Evolutionary conservation across 305 asterid genomes (phyloP).

Genomic region (Nicotiana rustica): DNA sequence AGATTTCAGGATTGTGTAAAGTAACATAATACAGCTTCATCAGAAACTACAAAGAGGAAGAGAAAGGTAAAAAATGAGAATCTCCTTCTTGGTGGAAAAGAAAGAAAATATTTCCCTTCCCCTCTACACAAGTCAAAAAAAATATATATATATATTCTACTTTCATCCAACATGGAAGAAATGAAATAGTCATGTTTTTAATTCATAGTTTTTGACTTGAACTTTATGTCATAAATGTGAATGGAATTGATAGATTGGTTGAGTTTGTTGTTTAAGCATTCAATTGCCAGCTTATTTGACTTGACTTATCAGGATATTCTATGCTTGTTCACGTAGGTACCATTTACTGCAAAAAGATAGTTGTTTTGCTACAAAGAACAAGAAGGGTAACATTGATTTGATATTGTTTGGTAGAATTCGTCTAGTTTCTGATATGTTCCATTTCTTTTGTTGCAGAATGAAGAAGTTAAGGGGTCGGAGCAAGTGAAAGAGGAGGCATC

Average conservation of each 20-base stretch:
- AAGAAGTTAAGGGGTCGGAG: slow-evolving; percentile 39
- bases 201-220: not conserved
- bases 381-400: not conserved
- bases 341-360: not conserved
- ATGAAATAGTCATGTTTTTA: slow-evolving; percentile 16
- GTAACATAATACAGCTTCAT: not conserved
- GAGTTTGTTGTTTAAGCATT: slow-evolving; percentile 9
- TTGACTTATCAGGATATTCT: not conserved
- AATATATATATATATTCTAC: not conserved
- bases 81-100: not conserved
- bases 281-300: slow-evolving; percentile 1
- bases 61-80: not conserved
- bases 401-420: not conserved
- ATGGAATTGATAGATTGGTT: not conserved
- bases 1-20: not conserved
- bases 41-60: slow-evolving; percentile 3
- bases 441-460: slow-evolving; percentile 35
- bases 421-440: slow-evolving; percentile 18
- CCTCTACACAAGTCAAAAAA: not conserved
- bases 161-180: not conserved
- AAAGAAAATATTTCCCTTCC: not conserved
- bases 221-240: not conserved
- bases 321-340: not conserved
- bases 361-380: not conserved
- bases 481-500: slow-evolving; percentile 38